Evolutionary conservation across 1,139 yeast species (phyloP).

Genomic region (Chernovozyma sophiae-reginae): DNA sequence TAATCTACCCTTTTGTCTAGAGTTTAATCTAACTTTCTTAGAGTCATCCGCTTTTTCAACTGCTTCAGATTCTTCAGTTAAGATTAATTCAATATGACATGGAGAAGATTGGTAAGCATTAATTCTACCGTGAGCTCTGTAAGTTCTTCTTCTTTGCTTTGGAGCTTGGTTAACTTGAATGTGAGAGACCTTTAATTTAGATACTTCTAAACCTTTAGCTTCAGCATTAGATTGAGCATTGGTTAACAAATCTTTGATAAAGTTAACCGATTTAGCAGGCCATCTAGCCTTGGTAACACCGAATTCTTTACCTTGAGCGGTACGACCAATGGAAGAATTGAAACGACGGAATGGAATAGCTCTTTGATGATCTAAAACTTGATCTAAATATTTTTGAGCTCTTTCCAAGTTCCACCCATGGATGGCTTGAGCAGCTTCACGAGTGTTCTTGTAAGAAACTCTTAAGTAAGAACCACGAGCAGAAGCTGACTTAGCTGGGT

Average conservation of each 20-base stretch:
- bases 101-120: slow-evolving; percentile 98
- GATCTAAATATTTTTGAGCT: slow-evolving; percentile 95
- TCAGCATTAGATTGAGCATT: slow-evolving; percentile 99
- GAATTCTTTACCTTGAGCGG: slow-evolving; percentile 99
- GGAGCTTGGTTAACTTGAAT: slow-evolving; percentile 99
- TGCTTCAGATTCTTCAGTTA: slow-evolving; percentile 92
- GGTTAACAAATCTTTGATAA: slow-evolving; percentile 88
- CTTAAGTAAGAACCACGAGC: slow-evolving; percentile 99
- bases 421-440: slow-evolving; percentile 98
- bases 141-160: slow-evolving; percentile 99
- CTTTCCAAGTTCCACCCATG: slow-evolving; percentile 95
- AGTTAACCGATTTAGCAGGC: slow-evolving; percentile 99
- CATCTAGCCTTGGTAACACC: slow-evolving; percentile 99
- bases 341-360: slow-evolving; percentile 99
- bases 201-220: slow-evolving; percentile 94
- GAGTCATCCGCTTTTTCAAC: slow-evolving; percentile 91
- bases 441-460: slow-evolving; percentile 99
- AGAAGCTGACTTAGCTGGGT: slow-evolving; percentile 99
- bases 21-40: slow-evolving; percentile 73
- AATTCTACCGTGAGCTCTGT: slow-evolving; percentile 99
- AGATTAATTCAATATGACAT: slow-evolving; percentile 96
- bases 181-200: slow-evolving; percentile 92
- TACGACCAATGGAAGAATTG: slow-evolving; percentile 96
- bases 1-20: slow-evolving; percentile 93
- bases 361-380: slow-evolving; percentile 97